phyloP scores from a whole-genome alignment of 192 early-diverging fungal genomes.

The Rhizoclosmatium globosum region DNA sequence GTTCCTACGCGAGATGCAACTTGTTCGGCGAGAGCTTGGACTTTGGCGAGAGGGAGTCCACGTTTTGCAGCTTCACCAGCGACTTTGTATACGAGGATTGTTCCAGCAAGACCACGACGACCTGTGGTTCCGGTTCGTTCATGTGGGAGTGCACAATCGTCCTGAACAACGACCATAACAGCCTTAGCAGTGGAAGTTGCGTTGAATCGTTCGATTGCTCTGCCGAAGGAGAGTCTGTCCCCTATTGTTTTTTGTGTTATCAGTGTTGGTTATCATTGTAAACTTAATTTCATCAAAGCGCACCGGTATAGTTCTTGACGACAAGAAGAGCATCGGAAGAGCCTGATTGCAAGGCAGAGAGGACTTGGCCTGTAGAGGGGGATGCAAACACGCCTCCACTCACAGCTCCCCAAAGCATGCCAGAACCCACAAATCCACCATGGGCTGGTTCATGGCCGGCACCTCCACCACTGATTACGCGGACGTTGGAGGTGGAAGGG shows the following conservation, averaged over 20 bases:
- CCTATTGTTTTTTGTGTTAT: constrained; percentile 45
- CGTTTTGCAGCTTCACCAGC: constrained; percentile 74
- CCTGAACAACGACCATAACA: constrained; percentile 79
- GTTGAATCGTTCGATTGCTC: constrained; percentile 79
- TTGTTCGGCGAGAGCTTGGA: constrained; percentile 64
- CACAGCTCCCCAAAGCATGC: constrained; percentile 81
- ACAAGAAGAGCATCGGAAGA: not conserved
- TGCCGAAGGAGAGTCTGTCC: constrained; percentile 70
- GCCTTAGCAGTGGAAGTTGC: constrained; percentile 32
- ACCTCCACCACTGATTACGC: constrained; percentile 68
- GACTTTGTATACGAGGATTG: constrained; percentile 78
- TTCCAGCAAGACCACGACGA: constrained; percentile 80
- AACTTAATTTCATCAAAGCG: too few relatives aligned
- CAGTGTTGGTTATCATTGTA: too few relatives aligned
- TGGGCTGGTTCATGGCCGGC: constrained; percentile 88
- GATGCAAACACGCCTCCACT: constrained; percentile 89
- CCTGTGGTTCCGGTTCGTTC: constrained; percentile 71
- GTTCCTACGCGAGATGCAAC: constrained; percentile 74
- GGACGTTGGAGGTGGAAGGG: not conserved
- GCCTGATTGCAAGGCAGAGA: constrained; percentile 70
- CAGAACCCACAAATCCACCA: constrained; percentile 77
- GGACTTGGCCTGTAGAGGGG: constrained; percentile 78
- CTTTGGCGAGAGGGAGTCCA: constrained; percentile 61
- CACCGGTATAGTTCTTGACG: not conserved
- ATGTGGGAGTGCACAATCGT: constrained; percentile 83